Conservation (phyloP, 768 basidiomycete species). For the Tremella yokohamensis region DNA sequence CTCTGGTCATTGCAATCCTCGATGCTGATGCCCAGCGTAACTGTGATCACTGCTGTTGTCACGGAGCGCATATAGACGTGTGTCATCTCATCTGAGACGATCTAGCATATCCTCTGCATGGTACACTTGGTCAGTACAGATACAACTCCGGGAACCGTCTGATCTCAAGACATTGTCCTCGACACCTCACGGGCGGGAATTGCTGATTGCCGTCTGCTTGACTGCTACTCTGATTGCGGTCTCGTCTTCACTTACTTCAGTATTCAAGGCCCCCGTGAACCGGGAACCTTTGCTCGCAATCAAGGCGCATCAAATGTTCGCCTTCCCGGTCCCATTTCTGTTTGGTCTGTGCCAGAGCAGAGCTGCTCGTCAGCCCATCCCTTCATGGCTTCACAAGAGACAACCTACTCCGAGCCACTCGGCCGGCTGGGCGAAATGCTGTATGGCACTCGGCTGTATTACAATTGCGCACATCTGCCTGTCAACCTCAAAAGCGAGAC, state of each 20-base stretch:
- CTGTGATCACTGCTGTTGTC: slow-evolving; percentile 48
- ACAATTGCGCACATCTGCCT: slow-evolving; percentile 20
- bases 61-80: not conserved
- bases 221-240: too few relatives aligned
- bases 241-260: too few relatives aligned
- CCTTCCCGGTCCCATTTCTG: slow-evolving; percentile 8
- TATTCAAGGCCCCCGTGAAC: too few relatives aligned
- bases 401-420: slow-evolving; percentile 24
- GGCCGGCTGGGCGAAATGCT: slow-evolving; percentile 16
- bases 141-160: too few relatives aligned
- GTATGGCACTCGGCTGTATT: slow-evolving; percentile 24
- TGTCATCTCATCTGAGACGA: too few relatives aligned
- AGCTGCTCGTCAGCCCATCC: slow-evolving; percentile 16
- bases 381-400: not conserved
- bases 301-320: not conserved
- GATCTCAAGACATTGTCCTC: too few relatives aligned
- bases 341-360: slow-evolving; percentile 11
- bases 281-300: too few relatives aligned
- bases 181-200: too few relatives aligned
- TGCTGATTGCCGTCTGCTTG: too few relatives aligned
- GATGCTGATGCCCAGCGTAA: slow-evolving; percentile 32
- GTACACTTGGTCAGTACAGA: too few relatives aligned
- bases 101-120: too few relatives aligned
- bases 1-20: not conserved
- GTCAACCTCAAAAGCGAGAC: slow-evolving; percentile 15